These are phyloP conservation scores for Boletus speciosus DNA, from an alignment of 768 basidiomycete species.

Conservation along the genomic window DNA sequence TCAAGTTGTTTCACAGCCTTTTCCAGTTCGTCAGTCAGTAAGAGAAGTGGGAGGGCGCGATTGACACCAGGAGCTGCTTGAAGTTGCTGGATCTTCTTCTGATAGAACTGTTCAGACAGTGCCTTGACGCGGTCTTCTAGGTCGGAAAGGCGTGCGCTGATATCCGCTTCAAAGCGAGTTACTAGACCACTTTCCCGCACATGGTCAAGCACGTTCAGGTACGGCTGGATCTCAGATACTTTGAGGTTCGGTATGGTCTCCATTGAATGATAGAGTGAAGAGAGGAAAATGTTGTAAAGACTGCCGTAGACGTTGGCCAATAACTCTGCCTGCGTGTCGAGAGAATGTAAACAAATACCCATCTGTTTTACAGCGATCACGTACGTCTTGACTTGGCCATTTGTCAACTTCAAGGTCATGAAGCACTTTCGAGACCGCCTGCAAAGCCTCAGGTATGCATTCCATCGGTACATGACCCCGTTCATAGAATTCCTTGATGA, in stretches of 20 bases:
- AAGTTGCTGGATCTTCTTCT: conserved; percentile 58
- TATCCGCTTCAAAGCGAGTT: conserved; percentile 71
- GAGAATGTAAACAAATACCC: conserved; percentile 2
- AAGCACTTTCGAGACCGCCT: conserved; percentile 65
- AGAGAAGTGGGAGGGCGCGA: conserved; percentile 71
- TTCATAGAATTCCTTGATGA: conserved; percentile 85
- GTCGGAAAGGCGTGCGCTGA: conserved; percentile 61
- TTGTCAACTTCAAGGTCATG: conserved; percentile 66
- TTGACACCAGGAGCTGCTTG: conserved; percentile 73
- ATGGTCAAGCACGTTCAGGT: conserved; percentile 63
- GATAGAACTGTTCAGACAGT: conserved; percentile 60
- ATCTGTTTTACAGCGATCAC: conserved; percentile 29
- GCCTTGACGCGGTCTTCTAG: conserved; percentile 62
- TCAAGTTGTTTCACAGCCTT: conserved; percentile 79
- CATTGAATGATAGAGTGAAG: conserved; percentile 79
- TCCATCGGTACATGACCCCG: conserved; percentile 89
- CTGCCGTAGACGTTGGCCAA: conserved; percentile 64
- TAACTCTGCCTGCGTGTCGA: conserved; percentile 53
- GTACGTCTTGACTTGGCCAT: conserved; percentile 82
- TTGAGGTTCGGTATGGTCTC: conserved; percentile 74
- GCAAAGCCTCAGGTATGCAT: conserved; percentile 88
- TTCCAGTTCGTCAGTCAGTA: conserved; percentile 88
- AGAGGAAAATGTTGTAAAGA: conserved; percentile 85
- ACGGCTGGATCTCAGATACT: conserved; percentile 62
- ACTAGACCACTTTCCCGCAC: conserved; percentile 68